These are phyloP conservation scores for Gossypium arboreum DNA, from an alignment of 345 rosid genomes.

Conservation along the genomic window DNA sequence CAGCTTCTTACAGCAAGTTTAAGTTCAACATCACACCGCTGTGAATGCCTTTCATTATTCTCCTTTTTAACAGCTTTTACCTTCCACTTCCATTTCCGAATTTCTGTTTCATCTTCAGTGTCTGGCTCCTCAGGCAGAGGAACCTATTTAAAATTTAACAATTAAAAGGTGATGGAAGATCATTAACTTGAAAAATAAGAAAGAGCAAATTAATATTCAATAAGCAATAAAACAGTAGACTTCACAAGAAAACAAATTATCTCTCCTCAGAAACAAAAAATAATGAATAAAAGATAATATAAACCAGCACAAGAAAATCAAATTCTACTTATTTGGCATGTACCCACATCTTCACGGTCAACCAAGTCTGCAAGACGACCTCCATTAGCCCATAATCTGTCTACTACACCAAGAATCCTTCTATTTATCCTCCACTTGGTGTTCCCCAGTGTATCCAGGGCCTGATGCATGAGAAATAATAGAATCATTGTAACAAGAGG, in stretches of 20 bases:
- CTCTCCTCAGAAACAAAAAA: conserved; percentile 11
- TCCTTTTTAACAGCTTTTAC: conserved; percentile 53
- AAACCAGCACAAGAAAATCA: conserved; percentile 4
- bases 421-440: conserved; percentile 93
- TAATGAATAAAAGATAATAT: not conserved
- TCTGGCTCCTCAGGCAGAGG: conserved; percentile 69
- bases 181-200: conserved; percentile 9
- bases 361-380: conserved; percentile 76
- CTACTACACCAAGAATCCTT: conserved; percentile 73
- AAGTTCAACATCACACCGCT: conserved; percentile 88
- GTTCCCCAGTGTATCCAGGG: conserved; percentile 87
- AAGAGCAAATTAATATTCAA: not conserved
- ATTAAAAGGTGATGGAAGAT: not conserved
- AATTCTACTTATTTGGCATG: not conserved
- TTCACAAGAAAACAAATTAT: not conserved
- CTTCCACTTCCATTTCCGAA: conserved; percentile 89
- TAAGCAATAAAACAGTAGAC: conserved; percentile 8
- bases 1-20: conserved; percentile 81
- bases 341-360: conserved; percentile 84
- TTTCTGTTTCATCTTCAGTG: conserved; percentile 61
- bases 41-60: conserved; percentile 87
- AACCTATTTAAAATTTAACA: conserved; percentile 42
- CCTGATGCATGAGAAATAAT: conserved; percentile 49
- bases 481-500: conserved; percentile 19
- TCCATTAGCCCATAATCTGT: conserved; percentile 93